Percentiles rank a stretch among this genome's conserved stretches.
These are phyloP conservation scores for Penicillium sp. DNA, from an alignment of 2,329 filamentous ascomycete genomes.

Conservation along the genomic window DNA sequence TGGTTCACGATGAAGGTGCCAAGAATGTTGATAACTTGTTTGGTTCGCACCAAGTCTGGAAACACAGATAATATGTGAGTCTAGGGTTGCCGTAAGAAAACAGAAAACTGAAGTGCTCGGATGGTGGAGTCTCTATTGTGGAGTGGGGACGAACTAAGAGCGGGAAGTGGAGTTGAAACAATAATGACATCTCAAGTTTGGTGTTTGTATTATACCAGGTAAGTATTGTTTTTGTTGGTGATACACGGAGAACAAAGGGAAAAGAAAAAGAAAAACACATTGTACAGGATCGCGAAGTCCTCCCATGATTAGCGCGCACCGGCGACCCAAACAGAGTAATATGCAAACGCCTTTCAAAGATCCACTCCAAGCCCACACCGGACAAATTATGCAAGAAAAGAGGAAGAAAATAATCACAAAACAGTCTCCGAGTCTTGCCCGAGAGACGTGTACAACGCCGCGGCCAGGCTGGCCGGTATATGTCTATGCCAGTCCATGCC, in stretches of 20 bases:
- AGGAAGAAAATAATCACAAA: slow-evolving; percentile 19
- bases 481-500: slow-evolving; percentile 14
- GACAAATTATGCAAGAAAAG: slow-evolving; percentile 29
- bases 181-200: slow-evolving; percentile 7
- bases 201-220: slow-evolving; percentile 18
- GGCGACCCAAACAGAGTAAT: slow-evolving; percentile 21
- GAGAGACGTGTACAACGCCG: slow-evolving; percentile 27
- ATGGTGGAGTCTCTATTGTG: neutral
- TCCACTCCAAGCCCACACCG: slow-evolving; percentile 25
- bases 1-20: neutral
- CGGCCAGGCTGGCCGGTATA: slow-evolving; percentile 12
- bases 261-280: slow-evolving; percentile 26
- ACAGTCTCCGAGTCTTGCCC: slow-evolving; percentile 11
- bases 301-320: slow-evolving; percentile 17
- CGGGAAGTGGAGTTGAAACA: neutral
- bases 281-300: slow-evolving; percentile 21
- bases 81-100: too few species aligned
- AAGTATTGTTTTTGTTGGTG: slow-evolving; percentile 13
- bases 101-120: neutral
- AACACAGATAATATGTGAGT: too few species aligned
- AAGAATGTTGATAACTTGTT: neutral
- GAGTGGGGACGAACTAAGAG: neutral
- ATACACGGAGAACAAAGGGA: slow-evolving; percentile 26
- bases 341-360: slow-evolving; percentile 30
- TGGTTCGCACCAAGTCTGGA: too few species aligned